phyloP scores from a whole-genome alignment of 2,329 filamentous ascomycete species.

The Xylariaceae sp. region DNA sequence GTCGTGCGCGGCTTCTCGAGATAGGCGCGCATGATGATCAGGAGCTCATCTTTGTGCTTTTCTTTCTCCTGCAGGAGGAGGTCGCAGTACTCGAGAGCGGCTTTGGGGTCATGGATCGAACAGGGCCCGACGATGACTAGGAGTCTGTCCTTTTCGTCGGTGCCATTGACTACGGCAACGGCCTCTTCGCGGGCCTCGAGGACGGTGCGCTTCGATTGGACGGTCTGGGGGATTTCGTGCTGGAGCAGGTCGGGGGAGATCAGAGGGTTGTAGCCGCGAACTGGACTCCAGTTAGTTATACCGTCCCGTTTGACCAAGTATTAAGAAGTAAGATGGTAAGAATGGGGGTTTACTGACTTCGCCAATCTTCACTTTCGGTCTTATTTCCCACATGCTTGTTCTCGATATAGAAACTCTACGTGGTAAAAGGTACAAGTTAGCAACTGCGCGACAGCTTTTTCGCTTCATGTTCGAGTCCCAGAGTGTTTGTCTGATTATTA shows the following conservation, averaged over 20 bases:
- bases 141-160: slow-evolving; percentile 53
- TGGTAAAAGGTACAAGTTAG: slow-evolving; percentile 34
- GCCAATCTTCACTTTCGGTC: slow-evolving; percentile 70
- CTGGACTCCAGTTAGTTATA: slow-evolving; percentile 36
- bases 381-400: slow-evolving; percentile 76
- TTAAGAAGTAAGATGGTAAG: neutral
- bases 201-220: slow-evolving; percentile 55
- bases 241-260: slow-evolving; percentile 92
- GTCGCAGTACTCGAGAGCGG: slow-evolving; percentile 89
- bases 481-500: neutral
- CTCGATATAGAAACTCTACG: slow-evolving; percentile 64
- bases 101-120: slow-evolving; percentile 90
- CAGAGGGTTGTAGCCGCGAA: slow-evolving; percentile 86
- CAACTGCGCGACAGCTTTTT: neutral
- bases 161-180: slow-evolving; percentile 63
- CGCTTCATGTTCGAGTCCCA: neutral
- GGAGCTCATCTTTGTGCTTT: slow-evolving; percentile 81
- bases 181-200: slow-evolving; percentile 57
- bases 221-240: slow-evolving; percentile 70
- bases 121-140: slow-evolving; percentile 86
- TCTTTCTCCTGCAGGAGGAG: slow-evolving; percentile 73
- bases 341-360: slow-evolving; percentile 53
- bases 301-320: neutral
- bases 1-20: slow-evolving; percentile 98
- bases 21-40: slow-evolving; percentile 97